phyloP scores from a whole-genome alignment of 208 protist species.

The Tetramitus jugosus region DNA sequence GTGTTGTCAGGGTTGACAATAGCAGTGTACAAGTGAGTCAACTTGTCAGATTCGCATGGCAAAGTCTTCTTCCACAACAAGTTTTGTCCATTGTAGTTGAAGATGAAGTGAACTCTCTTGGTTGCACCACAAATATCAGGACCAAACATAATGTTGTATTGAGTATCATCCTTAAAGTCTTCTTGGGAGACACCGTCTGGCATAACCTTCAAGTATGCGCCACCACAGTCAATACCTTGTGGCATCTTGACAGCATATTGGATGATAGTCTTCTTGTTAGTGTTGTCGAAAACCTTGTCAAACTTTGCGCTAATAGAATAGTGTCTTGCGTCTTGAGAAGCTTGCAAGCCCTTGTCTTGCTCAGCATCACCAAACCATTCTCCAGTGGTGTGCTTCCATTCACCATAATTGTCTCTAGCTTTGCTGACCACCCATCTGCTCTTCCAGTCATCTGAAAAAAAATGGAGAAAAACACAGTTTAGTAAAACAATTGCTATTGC shows the following conservation, averaged over 20 bases:
- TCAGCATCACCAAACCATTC: slow-evolving; percentile 50
- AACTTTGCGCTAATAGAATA: slow-evolving; percentile 71
- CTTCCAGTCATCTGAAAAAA: slow-evolving; percentile 11
- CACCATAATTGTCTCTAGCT: slow-evolving; percentile 51
- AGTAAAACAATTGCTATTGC: no score
- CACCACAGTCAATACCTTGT: slow-evolving; percentile 76
- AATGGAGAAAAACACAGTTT: not conserved
- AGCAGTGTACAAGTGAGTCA: slow-evolving; percentile 86
- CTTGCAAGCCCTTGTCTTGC: slow-evolving; percentile 65
- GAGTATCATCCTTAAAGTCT: slow-evolving; percentile 67
- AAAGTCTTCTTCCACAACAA: slow-evolving; percentile 62
- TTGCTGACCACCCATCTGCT: slow-evolving; percentile 55
- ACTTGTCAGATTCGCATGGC: slow-evolving; percentile 51
- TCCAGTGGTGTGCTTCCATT: slow-evolving; percentile 51
- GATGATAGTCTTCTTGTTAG: slow-evolving; percentile 72
- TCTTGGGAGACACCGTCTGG: slow-evolving; percentile 54
- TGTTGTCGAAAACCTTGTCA: slow-evolving; percentile 58
- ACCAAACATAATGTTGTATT: slow-evolving; percentile 89
- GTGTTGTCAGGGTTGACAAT: slow-evolving; percentile 72
- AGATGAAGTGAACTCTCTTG: slow-evolving; percentile 78
- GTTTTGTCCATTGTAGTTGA: slow-evolving; percentile 83
- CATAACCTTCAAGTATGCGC: slow-evolving; percentile 84
- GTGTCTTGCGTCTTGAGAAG: slow-evolving; percentile 67
- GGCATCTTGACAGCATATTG: slow-evolving; percentile 79
- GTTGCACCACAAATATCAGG: slow-evolving; percentile 77